Evolutionary conservation across 2,329 filamentous ascomycete species (phyloP).

Genomic region (Microdochium paspali): DNA sequence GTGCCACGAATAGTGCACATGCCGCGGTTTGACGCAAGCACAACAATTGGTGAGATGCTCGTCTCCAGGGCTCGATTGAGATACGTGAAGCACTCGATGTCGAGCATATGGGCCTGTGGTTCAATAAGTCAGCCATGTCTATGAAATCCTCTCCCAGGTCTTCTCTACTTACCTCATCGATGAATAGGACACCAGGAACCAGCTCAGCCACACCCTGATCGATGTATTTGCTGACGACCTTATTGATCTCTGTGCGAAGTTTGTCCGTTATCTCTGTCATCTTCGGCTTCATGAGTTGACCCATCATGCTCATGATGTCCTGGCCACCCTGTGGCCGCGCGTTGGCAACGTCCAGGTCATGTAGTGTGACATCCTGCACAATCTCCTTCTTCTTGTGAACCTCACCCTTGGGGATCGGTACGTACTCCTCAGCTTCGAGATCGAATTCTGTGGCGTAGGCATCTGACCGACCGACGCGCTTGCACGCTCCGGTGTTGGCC

Average conservation of each 20-base stretch:
- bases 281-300: constrained; percentile 98
- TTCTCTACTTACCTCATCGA: constrained; percentile 71
- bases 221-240: constrained; percentile 98
- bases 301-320: constrained; percentile 99
- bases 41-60: constrained; percentile 89
- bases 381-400: constrained; percentile 99
- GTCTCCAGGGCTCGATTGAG: constrained; percentile 97
- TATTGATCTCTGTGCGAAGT: constrained; percentile 91
- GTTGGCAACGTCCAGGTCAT: constrained; percentile 94
- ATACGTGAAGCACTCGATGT: constrained; percentile 98
- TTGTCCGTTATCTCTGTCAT: constrained; percentile 99
- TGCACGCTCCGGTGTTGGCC: constrained; percentile 96
- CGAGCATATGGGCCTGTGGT: constrained; percentile 90
- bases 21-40: constrained; percentile 93
- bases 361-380: constrained; percentile 94
- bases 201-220: constrained; percentile 96
- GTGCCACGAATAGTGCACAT: constrained; percentile 88
- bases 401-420: constrained; percentile 96
- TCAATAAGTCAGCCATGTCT: too few relatives aligned
- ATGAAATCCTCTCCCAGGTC: too few relatives aligned
- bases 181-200: constrained; percentile 96
- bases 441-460: constrained; percentile 98
- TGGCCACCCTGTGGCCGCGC: constrained; percentile 91
- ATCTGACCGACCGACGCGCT: constrained; percentile 90
- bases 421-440: constrained; percentile 96